Evolutionary conservation across 148 eudicot species (phyloP), one percentile per base, ranked within the genome.

Genomic region (Vaccinium darrowii): DNA sequence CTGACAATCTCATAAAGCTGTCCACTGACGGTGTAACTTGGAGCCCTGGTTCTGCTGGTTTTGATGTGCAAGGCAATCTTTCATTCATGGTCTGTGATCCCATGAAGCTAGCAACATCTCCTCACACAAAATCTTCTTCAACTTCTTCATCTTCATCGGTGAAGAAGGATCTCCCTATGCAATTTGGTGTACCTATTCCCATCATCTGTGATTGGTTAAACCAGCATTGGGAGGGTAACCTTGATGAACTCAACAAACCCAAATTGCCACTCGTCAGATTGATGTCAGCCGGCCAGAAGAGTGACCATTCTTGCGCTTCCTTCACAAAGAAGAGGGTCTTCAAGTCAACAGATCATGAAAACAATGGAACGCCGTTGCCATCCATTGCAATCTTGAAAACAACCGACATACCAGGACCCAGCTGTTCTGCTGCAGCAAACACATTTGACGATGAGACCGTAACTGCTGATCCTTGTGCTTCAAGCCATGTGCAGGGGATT

Each of bases 161-260:
- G 93, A 94, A 94, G 85, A 97, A 92, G 89, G 98, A 93, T 85
- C 86, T 84, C 33, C 93, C 93, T 7, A 92, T 89, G 96, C 98
- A 94, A 78, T 97, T 95, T 83, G 99, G 99, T 39, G 94, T 97
- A 77, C 99, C 99, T 0, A 92, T 97, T 85, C 95, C 98, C 33
- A 80, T 91, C 62, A 95, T 95, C 65, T 92, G 91, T 86, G 98
- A 95, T 84, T 97, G 99, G 99, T 81, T 97, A 76, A 93, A 93
- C 89, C 99, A 95, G 90, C 95, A 97, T 81, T 97, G 98, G 99
- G 99, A 97, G 86, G 98, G 98, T n/a, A 95, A 90, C 83, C 95
- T 97, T 1, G 98, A 97, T 85, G 99, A 97, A 62, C 91, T 93
- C 43, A 94, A 92, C 89, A 95, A 97, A 88, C 98, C 99, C 0